Evolutionary conservation across 225 moss, liverwort and hornwort genomes (phyloP).

Genomic region (Thuidium tamariscinum): DNA sequence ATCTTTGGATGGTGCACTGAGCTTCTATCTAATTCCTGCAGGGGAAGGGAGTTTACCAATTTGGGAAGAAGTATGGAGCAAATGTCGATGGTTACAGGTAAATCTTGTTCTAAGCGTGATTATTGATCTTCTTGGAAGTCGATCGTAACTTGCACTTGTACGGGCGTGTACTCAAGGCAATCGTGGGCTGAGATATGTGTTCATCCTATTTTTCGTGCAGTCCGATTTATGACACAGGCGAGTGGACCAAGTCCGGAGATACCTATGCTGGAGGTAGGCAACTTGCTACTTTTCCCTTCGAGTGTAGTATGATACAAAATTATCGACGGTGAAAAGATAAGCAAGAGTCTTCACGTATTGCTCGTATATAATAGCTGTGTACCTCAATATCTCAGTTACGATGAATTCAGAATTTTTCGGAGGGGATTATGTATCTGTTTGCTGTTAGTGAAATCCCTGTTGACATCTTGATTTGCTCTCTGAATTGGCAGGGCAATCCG

Average conservation of each 20-base stretch:
- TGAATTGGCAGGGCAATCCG: conserved; percentile 39
- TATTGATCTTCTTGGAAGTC: background rate
- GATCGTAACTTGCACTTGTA: background rate
- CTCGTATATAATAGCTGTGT: too few species aligned
- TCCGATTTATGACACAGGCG: conserved; percentile 61
- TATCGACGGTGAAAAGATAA: background rate
- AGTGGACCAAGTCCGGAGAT: conserved; percentile 52
- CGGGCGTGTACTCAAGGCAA: background rate
- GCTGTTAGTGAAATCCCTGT: background rate
- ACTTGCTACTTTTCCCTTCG: background rate
- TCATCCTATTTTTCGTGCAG: conserved; percentile 13
- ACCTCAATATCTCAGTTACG: background rate
- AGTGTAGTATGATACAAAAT: background rate
- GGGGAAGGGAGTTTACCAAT: conserved; percentile 93
- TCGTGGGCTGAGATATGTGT: background rate
- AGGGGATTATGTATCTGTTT: background rate
- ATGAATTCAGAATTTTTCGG: accelerated
- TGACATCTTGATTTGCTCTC: background rate
- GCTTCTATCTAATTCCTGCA: background rate
- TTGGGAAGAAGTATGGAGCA: conserved; percentile 82
- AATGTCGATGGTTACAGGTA: conserved; percentile 92
- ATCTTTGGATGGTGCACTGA: background rate
- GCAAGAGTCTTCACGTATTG: background rate
- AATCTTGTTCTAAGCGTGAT: background rate
- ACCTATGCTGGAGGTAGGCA: conserved; percentile 53